Conservation (phyloP, 305 asterid species). For the Fraxinus ornus region DNA sequence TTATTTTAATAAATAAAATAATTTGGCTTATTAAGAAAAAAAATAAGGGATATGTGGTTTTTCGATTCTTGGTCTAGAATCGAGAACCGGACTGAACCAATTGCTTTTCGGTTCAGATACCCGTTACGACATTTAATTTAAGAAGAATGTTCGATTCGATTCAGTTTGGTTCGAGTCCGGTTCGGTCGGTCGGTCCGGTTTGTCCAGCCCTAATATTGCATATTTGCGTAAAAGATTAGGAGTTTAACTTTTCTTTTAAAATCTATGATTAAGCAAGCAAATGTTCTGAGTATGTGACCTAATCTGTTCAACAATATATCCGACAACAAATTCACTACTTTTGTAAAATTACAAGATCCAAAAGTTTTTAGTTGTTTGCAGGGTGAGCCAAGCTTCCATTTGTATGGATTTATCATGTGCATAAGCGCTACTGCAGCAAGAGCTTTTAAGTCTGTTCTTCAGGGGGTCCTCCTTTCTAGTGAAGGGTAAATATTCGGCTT, state of each 20-base stretch:
- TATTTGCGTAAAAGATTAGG: background rate
- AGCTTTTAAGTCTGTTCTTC: constrained; percentile 95
- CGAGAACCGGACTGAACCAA: background rate
- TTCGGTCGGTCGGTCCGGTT: no score
- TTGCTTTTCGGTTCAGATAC: no score
- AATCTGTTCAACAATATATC: background rate
- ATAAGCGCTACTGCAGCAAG: constrained; percentile 93
- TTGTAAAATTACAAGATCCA: background rate
- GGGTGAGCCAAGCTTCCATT: constrained; percentile 96
- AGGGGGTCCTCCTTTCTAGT: constrained; percentile 79
- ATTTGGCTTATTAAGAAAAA: background rate
- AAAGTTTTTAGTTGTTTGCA: constrained; percentile 35
- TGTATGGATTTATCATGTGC: constrained; percentile 90
- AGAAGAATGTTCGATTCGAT: background rate
- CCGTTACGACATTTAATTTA: background rate
- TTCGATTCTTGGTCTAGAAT: background rate
- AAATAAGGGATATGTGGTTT: background rate
- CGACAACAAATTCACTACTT: constrained; percentile 8
- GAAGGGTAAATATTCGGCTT: constrained; percentile 59
- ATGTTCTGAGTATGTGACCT: background rate
- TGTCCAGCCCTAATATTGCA: background rate
- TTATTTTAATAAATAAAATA: no score
- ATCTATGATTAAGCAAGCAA: background rate
- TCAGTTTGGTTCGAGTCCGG: no score
- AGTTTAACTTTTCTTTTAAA: background rate